Evolutionary conservation across 2,329 filamentous ascomycete genomes (phyloP).

Genomic region (Monosporascus sp.): DNA sequence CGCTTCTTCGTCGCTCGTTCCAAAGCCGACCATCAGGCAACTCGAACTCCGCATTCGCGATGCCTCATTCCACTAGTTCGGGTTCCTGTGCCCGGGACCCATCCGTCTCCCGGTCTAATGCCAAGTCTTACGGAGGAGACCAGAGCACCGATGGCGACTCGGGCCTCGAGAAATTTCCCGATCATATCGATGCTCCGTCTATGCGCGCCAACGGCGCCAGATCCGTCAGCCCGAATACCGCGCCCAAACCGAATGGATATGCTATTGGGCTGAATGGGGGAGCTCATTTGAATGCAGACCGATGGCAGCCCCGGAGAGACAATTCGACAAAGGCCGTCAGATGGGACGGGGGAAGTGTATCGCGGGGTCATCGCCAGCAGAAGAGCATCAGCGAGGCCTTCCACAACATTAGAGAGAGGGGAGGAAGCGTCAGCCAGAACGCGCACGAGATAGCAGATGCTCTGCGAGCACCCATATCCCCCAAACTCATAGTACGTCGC

Average conservation of each 20-base stretch:
- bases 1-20: constrained; percentile 24
- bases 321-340: constrained; percentile 17
- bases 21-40: constrained; percentile 10
- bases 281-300: constrained; percentile 22
- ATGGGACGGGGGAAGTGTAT: constrained; percentile 24
- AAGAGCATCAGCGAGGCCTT: constrained; percentile 91
- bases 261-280: constrained; percentile 25
- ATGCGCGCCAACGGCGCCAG: constrained; percentile 23
- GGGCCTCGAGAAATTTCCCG: constrained; percentile 29
- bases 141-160: constrained; percentile 18
- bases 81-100: constrained; percentile 25
- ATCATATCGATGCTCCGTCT: constrained; percentile 27
- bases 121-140: constrained; percentile 17
- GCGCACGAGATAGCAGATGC: constrained; percentile 90
- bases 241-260: constrained; percentile 21
- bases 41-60: constrained; percentile 10
- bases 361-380: constrained; percentile 44
- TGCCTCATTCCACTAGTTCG: constrained; percentile 28
- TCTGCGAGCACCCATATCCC: constrained; percentile 82
- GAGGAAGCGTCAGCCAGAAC: constrained; percentile 84
- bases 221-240: constrained; percentile 17
- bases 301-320: constrained; percentile 25
- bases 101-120: constrained; percentile 22
- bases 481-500: constrained; percentile 71
- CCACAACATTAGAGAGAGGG: constrained; percentile 71